These are phyloP conservation scores for Amanita molliuscula DNA, from an alignment of 768 basidiomycete species.

Conservation along the genomic window DNA sequence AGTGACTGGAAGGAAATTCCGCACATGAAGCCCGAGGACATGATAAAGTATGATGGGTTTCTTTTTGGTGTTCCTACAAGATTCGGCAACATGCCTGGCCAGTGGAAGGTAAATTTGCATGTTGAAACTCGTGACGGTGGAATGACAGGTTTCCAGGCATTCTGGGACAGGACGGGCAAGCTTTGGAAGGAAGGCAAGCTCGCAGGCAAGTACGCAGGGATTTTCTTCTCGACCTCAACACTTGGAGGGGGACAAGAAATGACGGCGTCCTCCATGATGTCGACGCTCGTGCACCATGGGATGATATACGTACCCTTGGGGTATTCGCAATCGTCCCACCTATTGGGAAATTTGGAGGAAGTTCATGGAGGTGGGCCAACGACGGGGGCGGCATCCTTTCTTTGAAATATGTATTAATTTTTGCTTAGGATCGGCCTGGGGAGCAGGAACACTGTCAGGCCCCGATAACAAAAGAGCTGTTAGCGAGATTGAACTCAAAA, in stretches of 20 bases:
- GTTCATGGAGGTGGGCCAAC: slow-evolving; percentile 46
- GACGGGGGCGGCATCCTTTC: background rate
- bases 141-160: slow-evolving; percentile 28
- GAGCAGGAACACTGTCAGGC: slow-evolving; percentile 60
- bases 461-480: slow-evolving; percentile 50
- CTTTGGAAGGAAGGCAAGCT: slow-evolving; percentile 50
- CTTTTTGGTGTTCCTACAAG: slow-evolving; percentile 64
- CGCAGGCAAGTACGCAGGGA: slow-evolving; percentile 56
- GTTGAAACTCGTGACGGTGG: background rate
- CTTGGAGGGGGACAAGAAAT: slow-evolving; percentile 65
- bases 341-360: slow-evolving; percentile 33
- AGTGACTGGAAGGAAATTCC: slow-evolving; percentile 45
- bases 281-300: slow-evolving; percentile 57
- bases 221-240: slow-evolving; percentile 58
- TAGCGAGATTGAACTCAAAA: slow-evolving; percentile 41
- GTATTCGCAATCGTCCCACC: slow-evolving; percentile 17
- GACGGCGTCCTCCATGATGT: slow-evolving; percentile 35
- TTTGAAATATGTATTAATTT: background rate
- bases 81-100: slow-evolving; percentile 68
- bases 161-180: slow-evolving; percentile 70
- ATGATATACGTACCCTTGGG: slow-evolving; percentile 29
- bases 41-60: slow-evolving; percentile 52
- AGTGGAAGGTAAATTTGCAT: slow-evolving; percentile 38
- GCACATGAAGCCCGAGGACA: slow-evolving; percentile 36
- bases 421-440: slow-evolving; percentile 61